phyloP scores from a whole-genome alignment of 768 basidiomycete species.

The Psilocybe tampanensis region DNA sequence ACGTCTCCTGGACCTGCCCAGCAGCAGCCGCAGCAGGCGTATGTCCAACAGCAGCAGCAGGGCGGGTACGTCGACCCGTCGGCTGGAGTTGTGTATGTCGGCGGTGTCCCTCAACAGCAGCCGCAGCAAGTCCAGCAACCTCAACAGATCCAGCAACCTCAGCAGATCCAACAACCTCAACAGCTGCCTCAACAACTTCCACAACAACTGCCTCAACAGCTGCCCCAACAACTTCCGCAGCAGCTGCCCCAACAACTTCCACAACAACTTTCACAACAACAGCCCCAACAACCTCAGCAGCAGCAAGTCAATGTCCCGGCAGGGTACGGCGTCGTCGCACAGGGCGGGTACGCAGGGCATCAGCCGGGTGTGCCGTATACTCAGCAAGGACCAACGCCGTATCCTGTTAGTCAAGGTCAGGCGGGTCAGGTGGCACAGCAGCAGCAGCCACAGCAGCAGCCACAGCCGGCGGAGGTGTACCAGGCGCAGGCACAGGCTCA shows the following conservation, averaged over 20 bases:
- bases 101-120: slow-evolving; percentile 4
- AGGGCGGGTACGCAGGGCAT: slow-evolving; percentile 32
- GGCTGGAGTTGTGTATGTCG: slow-evolving; percentile 5
- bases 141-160: no score
- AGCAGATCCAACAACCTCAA: slow-evolving; percentile 5
- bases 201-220: neutral
- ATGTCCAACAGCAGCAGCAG: neutral
- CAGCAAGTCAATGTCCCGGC: slow-evolving; percentile 21
- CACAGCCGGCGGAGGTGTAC: no score
- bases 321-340: slow-evolving; percentile 28
- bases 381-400: slow-evolving; percentile 41
- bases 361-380: slow-evolving; percentile 38
- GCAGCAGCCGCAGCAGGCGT: slow-evolving; percentile 10
- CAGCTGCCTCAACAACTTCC: neutral
- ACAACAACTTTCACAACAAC: slow-evolving; percentile 13
- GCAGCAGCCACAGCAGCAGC: slow-evolving; percentile 12
- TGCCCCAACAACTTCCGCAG: neutral
- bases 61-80: slow-evolving; percentile 10
- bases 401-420: slow-evolving; percentile 30
- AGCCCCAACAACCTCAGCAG: slow-evolving; percentile 14
- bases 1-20: neutral
- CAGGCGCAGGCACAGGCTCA: no score
- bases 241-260: slow-evolving; percentile 12
- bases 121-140: no score
- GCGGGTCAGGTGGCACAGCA: slow-evolving; percentile 21